Percentiles rank a stretch among this genome's conserved stretches.
Conservation (phyloP, 192 early-diverging fungal species). For the Geranomyces michiganensis region DNA sequence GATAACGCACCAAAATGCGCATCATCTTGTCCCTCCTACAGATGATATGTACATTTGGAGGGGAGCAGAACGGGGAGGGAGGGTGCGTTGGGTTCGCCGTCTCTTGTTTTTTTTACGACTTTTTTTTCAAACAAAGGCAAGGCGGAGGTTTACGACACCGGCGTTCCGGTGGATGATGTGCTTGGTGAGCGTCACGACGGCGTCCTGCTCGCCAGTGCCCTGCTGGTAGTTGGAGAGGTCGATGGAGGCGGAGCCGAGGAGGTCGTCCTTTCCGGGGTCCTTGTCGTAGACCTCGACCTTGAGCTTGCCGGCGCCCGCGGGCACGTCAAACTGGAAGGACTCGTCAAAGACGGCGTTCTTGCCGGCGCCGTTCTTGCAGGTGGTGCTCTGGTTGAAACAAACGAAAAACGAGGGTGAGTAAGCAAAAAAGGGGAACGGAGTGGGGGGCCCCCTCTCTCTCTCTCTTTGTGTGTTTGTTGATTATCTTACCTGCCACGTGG, state of each 20-base stretch:
- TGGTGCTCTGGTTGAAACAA: neutral
- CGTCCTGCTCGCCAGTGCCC: neutral
- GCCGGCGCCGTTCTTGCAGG: constrained; percentile 24
- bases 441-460: too few species aligned
- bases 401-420: too few species aligned
- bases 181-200: neutral
- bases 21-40: too few species aligned
- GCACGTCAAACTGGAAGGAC: neutral
- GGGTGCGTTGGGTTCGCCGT: too few species aligned
- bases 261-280: constrained; percentile 20
- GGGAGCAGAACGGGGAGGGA: too few species aligned
- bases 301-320: neutral
- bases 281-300: constrained; percentile 24
- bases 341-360: constrained; percentile 14
- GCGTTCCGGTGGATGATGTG: constrained; percentile 11
- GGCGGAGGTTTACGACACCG: neutral
- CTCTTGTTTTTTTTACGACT: too few species aligned
- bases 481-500: constrained; percentile 15
- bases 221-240: neutral
- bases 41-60: too few species aligned
- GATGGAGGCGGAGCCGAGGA: neutral
- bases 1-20: too few species aligned
- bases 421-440: too few species aligned
- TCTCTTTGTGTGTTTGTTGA: too few species aligned
- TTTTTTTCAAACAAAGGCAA: too few species aligned